Conservation (phyloP, 495 filamentous ascomycete genomes). For the Podospora fimiseda region DNA sequence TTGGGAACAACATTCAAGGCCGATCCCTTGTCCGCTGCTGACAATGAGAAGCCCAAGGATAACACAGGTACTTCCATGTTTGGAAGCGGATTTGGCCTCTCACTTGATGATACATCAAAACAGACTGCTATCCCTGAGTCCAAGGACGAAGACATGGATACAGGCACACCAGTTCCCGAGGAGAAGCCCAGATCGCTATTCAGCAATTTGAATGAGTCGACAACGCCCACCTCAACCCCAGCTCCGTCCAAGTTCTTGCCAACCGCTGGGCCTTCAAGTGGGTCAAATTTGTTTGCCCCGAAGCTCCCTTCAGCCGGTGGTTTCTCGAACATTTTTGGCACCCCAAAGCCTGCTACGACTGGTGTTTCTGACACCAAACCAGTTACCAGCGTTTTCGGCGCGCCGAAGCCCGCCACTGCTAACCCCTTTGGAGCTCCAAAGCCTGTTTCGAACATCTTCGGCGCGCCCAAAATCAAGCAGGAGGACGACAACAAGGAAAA, state of each 20-base stretch:
- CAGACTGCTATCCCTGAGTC: constrained; percentile 36
- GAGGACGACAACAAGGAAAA: constrained; percentile 30
- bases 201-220: constrained; percentile 35
- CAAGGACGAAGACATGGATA: constrained; percentile 57
- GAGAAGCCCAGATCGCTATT: constrained; percentile 30
- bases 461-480: constrained; percentile 28
- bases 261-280: constrained; percentile 8
- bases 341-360: constrained; percentile 13
- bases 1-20: constrained; percentile 76
- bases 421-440: constrained; percentile 2
- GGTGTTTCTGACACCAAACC: constrained; percentile 10
- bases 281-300: constrained; percentile 21
- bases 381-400: constrained; percentile 11
- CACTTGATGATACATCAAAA: constrained; percentile 43
- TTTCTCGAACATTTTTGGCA: constrained; percentile 17
- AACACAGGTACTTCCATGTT: constrained; percentile 46
- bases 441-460: constrained; percentile 6
- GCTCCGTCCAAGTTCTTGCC: constrained; percentile 41
- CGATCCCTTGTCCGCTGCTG: constrained; percentile 54
- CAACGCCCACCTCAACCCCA: constrained; percentile 51
- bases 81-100: constrained; percentile 48
- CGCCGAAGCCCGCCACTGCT: constrained; percentile 8
- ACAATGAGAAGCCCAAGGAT: constrained; percentile 49
- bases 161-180: constrained; percentile 27
- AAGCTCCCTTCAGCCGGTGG: constrained; percentile 14